Conservation (phyloP, 1,284 basidiomycete genomes). For the Ceratobasidium sp. region DNA sequence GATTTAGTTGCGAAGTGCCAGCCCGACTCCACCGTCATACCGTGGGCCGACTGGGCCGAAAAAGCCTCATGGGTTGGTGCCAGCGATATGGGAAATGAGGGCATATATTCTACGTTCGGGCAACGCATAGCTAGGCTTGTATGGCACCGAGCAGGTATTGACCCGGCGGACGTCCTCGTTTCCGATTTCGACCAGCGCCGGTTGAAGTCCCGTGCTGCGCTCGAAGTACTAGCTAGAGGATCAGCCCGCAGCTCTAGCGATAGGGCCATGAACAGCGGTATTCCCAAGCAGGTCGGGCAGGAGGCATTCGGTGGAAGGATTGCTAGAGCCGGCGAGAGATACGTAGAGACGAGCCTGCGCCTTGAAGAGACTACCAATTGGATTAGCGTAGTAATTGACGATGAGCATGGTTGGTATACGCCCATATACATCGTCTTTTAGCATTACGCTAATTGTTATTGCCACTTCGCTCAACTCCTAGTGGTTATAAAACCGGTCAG, state of each 20-base stretch:
- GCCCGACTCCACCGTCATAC: no score
- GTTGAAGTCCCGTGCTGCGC: background rate
- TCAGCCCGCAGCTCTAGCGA: background rate
- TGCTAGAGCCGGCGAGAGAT: background rate
- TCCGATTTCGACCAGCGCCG: conserved; percentile 26
- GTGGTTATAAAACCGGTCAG: no score
- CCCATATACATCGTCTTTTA: no score
- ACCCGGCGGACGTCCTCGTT: background rate
- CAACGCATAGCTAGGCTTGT: conserved; percentile 24
- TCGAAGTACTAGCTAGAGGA: no score
- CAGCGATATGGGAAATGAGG: background rate
- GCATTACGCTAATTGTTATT: no score
- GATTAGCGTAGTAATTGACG: conserved; percentile 24
- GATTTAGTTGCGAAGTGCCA: conserved; percentile 11
- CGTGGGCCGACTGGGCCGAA: conserved; percentile 21
- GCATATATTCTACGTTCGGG: conserved; percentile 28
- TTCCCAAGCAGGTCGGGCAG: background rate
- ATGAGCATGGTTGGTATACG: conserved; percentile 26
- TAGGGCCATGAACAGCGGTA: background rate
- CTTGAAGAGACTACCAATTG: background rate
- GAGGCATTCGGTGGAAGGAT: background rate
- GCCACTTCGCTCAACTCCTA: no score
- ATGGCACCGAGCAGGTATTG: background rate
- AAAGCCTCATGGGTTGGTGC: conserved; percentile 24
- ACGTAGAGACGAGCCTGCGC: background rate